phyloP scores from a whole-genome alignment of 139 green algal species.

The Penium margaritaceum region DNA sequence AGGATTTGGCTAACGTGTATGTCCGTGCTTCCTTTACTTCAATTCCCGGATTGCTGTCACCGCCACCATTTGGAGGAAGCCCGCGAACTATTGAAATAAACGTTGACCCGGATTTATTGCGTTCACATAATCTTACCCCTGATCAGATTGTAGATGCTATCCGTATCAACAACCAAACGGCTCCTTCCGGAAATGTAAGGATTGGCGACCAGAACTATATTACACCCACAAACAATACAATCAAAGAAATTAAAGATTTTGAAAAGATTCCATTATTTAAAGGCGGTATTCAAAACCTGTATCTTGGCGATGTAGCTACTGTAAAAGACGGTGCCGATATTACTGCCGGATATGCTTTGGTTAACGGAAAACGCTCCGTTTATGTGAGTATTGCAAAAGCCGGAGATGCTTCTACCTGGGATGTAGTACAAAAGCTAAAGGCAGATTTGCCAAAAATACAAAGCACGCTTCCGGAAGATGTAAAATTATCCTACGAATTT shows the following conservation, averaged over 20 bases:
- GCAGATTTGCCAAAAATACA: neutral
- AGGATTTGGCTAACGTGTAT: neutral
- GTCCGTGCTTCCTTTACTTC: neutral
- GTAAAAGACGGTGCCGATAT: neutral
- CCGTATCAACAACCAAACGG: neutral
- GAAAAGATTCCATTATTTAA: neutral
- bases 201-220: neutral
- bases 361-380: neutral
- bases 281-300: neutral
- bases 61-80: neutral
- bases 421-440: neutral
- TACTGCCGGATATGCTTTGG: neutral
- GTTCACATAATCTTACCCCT: neutral
- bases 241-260: neutral
- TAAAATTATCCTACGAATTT: neutral
- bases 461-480: neutral
- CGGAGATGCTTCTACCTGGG: neutral
- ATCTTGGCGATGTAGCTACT: neutral
- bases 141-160: neutral
- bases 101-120: neutral
- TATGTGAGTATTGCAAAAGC: neutral
- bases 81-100: neutral
- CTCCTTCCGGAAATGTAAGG: neutral
- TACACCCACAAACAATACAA: neutral
- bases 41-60: neutral